phyloP scores from a whole-genome alignment of 345 rosid genomes.

The Bruguiera parviflora region DNA sequence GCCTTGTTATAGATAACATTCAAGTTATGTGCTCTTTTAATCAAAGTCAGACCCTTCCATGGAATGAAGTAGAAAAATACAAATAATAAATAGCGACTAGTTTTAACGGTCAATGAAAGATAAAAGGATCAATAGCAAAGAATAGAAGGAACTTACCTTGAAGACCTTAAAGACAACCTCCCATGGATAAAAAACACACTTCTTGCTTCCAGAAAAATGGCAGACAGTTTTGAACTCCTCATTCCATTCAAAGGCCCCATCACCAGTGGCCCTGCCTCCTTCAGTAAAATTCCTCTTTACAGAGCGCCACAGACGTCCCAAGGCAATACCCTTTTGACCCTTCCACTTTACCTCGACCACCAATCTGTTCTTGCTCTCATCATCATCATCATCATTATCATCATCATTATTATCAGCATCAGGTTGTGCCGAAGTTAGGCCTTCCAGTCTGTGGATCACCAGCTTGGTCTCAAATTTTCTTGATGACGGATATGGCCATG shows the following conservation, averaged over 20 bases:
- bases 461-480: slow-evolving; percentile 44
- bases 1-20: too few species aligned
- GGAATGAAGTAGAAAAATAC: background rate
- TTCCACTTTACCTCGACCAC: slow-evolving; percentile 59
- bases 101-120: background rate
- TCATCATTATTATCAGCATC: slow-evolving; percentile 16
- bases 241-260: slow-evolving; percentile 59
- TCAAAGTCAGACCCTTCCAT: too few species aligned
- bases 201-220: slow-evolving; percentile 43
- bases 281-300: slow-evolving; percentile 37
- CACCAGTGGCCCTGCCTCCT: slow-evolving; percentile 41
- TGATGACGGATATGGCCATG: slow-evolving; percentile 47
- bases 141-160: slow-evolving; percentile 33
- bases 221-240: slow-evolving; percentile 52
- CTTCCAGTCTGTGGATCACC: slow-evolving; percentile 35
- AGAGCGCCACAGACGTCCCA: slow-evolving; percentile 28
- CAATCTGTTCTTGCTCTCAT: slow-evolving; percentile 25
- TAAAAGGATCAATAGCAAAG: background rate
- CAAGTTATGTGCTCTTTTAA: too few species aligned
- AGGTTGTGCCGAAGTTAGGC: slow-evolving; percentile 23
- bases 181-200: slow-evolving; percentile 47
- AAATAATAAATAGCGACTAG: background rate
- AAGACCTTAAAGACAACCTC: slow-evolving; percentile 47
- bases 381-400: slow-evolving; percentile 17
- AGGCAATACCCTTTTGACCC: slow-evolving; percentile 39